A percentile compares a stretch with the other conserved stretches of the same genome.
These are phyloP conservation scores for Sanghuangporus sanghuang DNA, from an alignment of 1,284 basidiomycete genomes.

Conservation along the genomic window DNA sequence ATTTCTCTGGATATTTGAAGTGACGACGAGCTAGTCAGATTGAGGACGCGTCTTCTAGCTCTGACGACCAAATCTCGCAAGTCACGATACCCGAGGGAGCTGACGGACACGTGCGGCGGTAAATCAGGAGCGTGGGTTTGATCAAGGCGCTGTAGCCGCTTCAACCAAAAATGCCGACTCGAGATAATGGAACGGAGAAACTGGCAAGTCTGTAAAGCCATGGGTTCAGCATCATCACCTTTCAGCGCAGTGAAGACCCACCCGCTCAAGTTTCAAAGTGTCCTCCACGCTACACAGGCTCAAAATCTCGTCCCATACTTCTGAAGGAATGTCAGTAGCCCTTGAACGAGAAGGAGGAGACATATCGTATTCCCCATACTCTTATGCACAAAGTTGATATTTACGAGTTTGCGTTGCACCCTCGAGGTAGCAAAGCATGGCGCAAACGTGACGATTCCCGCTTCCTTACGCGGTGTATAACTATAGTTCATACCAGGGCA, in stretches of 20 bases:
- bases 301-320: constrained; percentile 8
- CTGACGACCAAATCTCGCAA: constrained; percentile 5
- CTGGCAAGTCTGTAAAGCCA: neutral
- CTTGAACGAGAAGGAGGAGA: neutral
- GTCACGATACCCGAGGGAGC: neutral
- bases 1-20: constrained; percentile 1
- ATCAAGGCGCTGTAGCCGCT: constrained; percentile 5
- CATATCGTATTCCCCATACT: neutral
- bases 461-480: neutral
- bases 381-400: neutral
- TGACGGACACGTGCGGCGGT: constrained; percentile 1
- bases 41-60: neutral
- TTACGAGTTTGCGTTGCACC: neutral
- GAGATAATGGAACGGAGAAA: neutral
- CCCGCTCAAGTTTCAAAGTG: constrained; percentile 2
- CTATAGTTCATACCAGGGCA: neutral
- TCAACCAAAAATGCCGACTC: constrained; percentile 5
- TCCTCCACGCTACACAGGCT: neutral
- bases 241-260: neutral
- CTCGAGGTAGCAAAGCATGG: neutral
- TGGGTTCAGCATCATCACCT: neutral
- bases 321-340: neutral
- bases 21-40: neutral
- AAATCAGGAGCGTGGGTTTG: constrained; percentile 7
- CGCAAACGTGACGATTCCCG: neutral